Base-by-base conservation (phyloP, 192 early-diverging fungal genomes). In the Diversispora epigaea region DNA sequence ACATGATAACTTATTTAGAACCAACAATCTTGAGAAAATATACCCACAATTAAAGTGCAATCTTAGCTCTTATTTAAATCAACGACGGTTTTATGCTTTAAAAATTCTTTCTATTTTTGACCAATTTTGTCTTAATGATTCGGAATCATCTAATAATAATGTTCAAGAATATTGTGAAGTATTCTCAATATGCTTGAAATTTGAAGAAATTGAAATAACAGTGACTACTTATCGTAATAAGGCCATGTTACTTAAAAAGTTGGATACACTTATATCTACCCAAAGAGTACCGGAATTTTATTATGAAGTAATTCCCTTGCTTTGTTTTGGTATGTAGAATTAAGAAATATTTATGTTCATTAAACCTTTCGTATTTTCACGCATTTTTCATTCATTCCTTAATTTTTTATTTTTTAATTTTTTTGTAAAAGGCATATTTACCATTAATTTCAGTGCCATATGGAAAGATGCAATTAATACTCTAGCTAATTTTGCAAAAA, bases 181-280 rank as follows among this genome's bases (percentile, higher is more conserved):
- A 32, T 82, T 92, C 11, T 67, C 80, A 21, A 65, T 90, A 58
- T 86, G 84, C 60, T 68, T 90, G 6, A 78, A 83, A 0, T 85
- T 93, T 44, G 96, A 97, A 77, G 78, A 81, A 12, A 88, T 89
- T 54, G 81, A 82, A 7, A 81, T 86, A 21, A 86, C 82, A 0
- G 76, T 96, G 6, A 85, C 86, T 15, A 82, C 87, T 15, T 88
- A 86, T 78, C 92, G 95, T 75, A 94, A 98, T 39, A 94, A 93
- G 72, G 81, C 89, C 6, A 88, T 93, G 76, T 83, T 88, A 10
- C 83, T 99, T 61, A 88, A 92, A 56, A 87, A 85, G 21, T 79
- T 98, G 67, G 84, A 89, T 41, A 82, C 87, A 3, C 81, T 96
- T 40, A 77, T 91, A 4, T 76, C 80, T 7, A 86, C 86, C 50